Evolutionary conservation across 192 early-diverging fungal genomes (phyloP), one percentile per base, ranked within the genome.

Genomic region (Chytriomyces sp.): DNA sequence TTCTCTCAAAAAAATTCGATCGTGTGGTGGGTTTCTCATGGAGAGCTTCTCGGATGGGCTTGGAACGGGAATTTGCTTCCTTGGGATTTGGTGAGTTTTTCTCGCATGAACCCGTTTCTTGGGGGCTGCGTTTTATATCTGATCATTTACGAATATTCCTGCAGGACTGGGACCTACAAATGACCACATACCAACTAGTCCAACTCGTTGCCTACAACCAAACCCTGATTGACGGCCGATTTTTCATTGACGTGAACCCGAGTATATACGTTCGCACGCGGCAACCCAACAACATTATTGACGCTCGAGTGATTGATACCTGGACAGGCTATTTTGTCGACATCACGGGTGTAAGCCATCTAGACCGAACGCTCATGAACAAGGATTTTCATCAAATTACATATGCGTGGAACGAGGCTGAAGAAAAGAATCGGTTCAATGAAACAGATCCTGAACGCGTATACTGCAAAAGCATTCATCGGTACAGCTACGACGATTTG

Each of bases 31-130:
- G 66, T 86, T 16, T 46, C 67, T 9, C 82, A 86, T 67, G 84
- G 84, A 5, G 72, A 73, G 8, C 59, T 86, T 20, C 66, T 86
- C 23, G 84, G 84, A 45, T 86, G 84, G 84, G 79, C 68, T 46
- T 86, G 82, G 78, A 78, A 78, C 50, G 69, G 69, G 6, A 28
- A 69, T 13, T 16, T 79, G 46, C 62, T 86, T 61, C 79, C 84
- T 5, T 86, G 81, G 79, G 84, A 86, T 62, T 57, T 13, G 2
- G 35, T 35, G 35, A 35, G 35, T 35, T 35, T 35, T 35, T 35
- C 35, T 35, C 35, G 35, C 35, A 35, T 35, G 35, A 35, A 35
- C 2, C 35, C 2, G 35, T 35, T 35, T 35, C 35, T 35, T 35
- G n/a, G n/a, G n/a, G n/a, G n/a, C n/a, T n/a, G n/a, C n/a, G n/a